These are phyloP conservation scores for Aureobasidium mangrovei DNA, from an alignment of 2,329 filamentous ascomycete genomes.

Conservation along the genomic window DNA sequence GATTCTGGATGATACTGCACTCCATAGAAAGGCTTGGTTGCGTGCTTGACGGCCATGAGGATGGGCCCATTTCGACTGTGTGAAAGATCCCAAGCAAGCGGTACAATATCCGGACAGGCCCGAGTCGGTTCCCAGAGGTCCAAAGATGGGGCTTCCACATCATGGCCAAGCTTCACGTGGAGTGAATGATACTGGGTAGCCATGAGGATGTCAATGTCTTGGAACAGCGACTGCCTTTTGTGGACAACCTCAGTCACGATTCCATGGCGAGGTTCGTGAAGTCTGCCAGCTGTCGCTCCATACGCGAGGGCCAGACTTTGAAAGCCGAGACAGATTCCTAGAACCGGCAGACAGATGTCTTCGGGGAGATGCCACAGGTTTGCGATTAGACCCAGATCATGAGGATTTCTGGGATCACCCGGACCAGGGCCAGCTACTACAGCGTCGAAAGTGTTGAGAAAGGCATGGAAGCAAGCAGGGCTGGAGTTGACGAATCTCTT, in stretches of 20 bases:
- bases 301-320: slow-evolving; percentile 67
- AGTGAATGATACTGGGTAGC: slow-evolving; percentile 71
- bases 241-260: slow-evolving; percentile 64
- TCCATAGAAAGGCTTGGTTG: slow-evolving; percentile 66
- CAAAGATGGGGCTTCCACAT: slow-evolving; percentile 28
- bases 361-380: slow-evolving; percentile 62
- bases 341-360: slow-evolving; percentile 57
- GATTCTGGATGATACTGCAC: slow-evolving; percentile 90
- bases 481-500: slow-evolving; percentile 26
- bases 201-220: slow-evolving; percentile 48
- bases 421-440: slow-evolving; percentile 88
- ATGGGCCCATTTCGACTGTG: slow-evolving; percentile 45
- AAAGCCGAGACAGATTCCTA: slow-evolving; percentile 85
- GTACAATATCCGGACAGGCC: slow-evolving; percentile 31
- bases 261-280: slow-evolving; percentile 71
- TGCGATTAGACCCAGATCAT: slow-evolving; percentile 77
- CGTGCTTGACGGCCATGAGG: slow-evolving; percentile 70
- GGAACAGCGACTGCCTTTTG: slow-evolving; percentile 55
- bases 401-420: slow-evolving; percentile 60
- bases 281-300: slow-evolving; percentile 56
- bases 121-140: slow-evolving; percentile 32
- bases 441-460: slow-evolving; percentile 61
- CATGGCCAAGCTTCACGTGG: slow-evolving; percentile 37
- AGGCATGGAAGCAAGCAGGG: slow-evolving; percentile 33
- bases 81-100: slow-evolving; percentile 41